Conservation (phyloP, 768 basidiomycete species). For the Auriscalpium orientale region DNA sequence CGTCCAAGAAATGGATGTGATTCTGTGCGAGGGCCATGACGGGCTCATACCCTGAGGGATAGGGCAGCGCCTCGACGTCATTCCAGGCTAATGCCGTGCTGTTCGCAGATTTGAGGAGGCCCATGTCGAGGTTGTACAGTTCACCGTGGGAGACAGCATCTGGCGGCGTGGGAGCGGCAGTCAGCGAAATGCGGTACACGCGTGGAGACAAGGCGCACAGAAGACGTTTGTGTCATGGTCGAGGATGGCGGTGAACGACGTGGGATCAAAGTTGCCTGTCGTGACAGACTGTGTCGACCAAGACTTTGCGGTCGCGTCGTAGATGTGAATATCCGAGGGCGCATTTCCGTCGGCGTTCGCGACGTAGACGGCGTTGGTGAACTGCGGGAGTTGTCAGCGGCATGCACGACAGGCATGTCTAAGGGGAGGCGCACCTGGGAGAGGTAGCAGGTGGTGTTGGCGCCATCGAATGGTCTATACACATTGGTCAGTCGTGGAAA, state of each 20-base stretch:
- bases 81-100: slow-evolving; percentile 55
- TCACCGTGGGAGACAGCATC: slow-evolving; percentile 64
- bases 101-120: slow-evolving; percentile 51
- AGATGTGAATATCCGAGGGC: slow-evolving; percentile 70
- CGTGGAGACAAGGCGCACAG: slow-evolving; percentile 39
- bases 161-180: slow-evolving; percentile 17
- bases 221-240: slow-evolving; percentile 95
- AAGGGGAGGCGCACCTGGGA: slow-evolving; percentile 41
- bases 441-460: slow-evolving; percentile 63
- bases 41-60: slow-evolving; percentile 49
- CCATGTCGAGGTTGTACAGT: slow-evolving; percentile 68
- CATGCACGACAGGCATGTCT: neutral
- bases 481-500: neutral
- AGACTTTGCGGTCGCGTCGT: slow-evolving; percentile 58
- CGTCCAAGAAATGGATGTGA: slow-evolving; percentile 77
- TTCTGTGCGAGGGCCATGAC: slow-evolving; percentile 82
- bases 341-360: slow-evolving; percentile 68
- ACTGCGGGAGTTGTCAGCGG: slow-evolving; percentile 32
- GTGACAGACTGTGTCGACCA: slow-evolving; percentile 73
- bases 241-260: slow-evolving; percentile 63
- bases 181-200: neutral
- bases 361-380: slow-evolving; percentile 80
- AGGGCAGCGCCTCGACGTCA: slow-evolving; percentile 49
- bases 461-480: slow-evolving; percentile 55
- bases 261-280: slow-evolving; percentile 49